phyloP scores from a whole-genome alignment of 1,284 basidiomycete genomes.

The Paramarasmius palmivorus region DNA sequence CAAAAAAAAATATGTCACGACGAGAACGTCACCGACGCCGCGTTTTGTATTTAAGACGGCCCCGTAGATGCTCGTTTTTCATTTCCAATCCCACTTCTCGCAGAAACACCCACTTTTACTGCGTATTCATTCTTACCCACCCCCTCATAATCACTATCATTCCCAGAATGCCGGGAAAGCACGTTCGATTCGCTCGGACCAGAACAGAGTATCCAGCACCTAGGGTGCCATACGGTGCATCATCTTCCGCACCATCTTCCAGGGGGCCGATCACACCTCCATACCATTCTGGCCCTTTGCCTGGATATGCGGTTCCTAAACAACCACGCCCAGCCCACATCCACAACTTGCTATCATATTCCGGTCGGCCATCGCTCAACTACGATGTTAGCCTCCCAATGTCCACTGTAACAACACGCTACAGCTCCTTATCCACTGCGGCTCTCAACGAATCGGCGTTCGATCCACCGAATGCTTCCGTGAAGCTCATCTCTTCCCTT shows the following conservation, averaged over 20 bases:
- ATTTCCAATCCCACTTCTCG: no score
- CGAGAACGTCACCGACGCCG: no score
- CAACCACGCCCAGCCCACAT: conserved; percentile 2
- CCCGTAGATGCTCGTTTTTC: no score
- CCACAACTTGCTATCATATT: conserved; percentile 33
- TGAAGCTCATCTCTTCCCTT: conserved; percentile 29
- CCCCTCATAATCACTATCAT: no score
- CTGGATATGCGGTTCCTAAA: conserved; percentile 22
- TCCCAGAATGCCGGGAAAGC: not conserved
- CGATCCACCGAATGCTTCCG: conserved; percentile 26
- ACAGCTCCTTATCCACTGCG: conserved; percentile 22
- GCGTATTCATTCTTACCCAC: no score
- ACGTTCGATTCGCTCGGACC: not conserved
- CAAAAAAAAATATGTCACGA: no score
- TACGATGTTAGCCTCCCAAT: conserved; percentile 30
- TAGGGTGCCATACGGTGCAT: not conserved
- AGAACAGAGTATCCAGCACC: not conserved
- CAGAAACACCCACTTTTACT: no score
- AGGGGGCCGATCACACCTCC: conserved; percentile 27
- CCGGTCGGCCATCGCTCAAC: conserved; percentile 26
- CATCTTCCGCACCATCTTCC: conserved; percentile 22
- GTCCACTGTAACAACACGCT: conserved; percentile 28
- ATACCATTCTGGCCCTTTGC: conserved; percentile 19
- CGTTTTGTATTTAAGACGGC: no score
- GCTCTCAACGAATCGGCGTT: conserved; percentile 36